Evolutionary conservation across 2,329 filamentous ascomycete genomes (phyloP), one percentile per base, ranked within the genome.

Genomic region (Penicillium sp.): DNA sequence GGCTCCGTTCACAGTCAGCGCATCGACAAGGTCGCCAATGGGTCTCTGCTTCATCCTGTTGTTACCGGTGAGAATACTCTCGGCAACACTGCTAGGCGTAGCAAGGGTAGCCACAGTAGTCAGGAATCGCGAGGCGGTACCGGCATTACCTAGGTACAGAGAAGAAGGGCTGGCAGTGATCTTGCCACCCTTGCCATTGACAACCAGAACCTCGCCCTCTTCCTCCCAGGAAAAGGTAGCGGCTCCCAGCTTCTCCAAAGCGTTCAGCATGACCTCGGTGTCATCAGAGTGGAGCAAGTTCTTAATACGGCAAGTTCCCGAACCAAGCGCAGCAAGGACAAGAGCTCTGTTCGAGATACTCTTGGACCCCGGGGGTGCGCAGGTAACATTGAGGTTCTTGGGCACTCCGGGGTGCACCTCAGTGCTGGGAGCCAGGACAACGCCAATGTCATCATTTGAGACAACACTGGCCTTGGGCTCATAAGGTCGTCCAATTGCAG

Each of bases 251-350:
- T 87, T 86, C 24, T 83, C 82, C 51, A 99, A 85, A n/a, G 94
- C 92, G 51, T 90, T 90, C 40, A 99, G 79, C 94, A 99, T 99
- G 72, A 90, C 94, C 70, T 97, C 90, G 0, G 92, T 96, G 68
- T 99, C 94, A 63, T 97, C 94, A 0, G 94, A 97, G 73, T 96
- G 92, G 10, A 99, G 81, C 28, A 99, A 78, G 64, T 99, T 97
- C 71, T 84, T 92, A 70, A 99, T 88, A 35, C 88, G 87, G 67
- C 92, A 96, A 24, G 86, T 85, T 16, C 94, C 94, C 49, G 84
- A 83, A 30, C 92, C 91, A 28, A 99, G 84, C 11, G 94, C 94
- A 40, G 94, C 94, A 46, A 99, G 81, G n/a, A 99, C 84, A 35
- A 99, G 81, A 30, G 95, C 92, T 40, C 94, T 85, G 73, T 99